Evolutionary conservation across 257 asterid genomes (phyloP), one percentile per base, ranked within the genome.

Genomic region (Solanum chiquidenum): DNA sequence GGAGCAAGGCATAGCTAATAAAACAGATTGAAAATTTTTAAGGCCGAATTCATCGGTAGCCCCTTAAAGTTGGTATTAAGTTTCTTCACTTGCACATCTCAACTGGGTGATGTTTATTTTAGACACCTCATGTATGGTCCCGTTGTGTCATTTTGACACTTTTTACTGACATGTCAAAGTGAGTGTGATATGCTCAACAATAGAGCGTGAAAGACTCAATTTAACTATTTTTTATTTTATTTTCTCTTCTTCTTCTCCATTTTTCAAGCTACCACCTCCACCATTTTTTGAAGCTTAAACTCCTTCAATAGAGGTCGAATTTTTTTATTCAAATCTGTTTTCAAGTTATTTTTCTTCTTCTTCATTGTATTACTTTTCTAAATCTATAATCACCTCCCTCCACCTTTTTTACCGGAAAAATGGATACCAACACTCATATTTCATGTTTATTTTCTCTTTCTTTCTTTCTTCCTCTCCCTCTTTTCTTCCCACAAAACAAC

Each of bases 21-120:
- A 52, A 13, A 46, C 20, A 5, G 10, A 20, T 58, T 18, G 2
- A 58, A 58, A 58, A 58, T 20, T 58, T 58, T 52, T 16, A 16
- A 16, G 9, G 60, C 3, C 23, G 0, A 52, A 52, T 52, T 0
- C 21, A 52, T 52, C 0, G 0, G 1, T 52, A 9, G 23, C 0
- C 23, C 0, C 3, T 4, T 52, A 5, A 16, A 52, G 3, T 52
- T 52, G 62, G 23, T 16, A 52, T 16, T 52, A 52, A 16, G 0
- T 16, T 52, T 52, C 7, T n/a, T n/a, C n/a, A 52, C 23, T 6
- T 52, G 2, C 9, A 16, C 0, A 5, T 9, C 0, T 52, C 3
- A 52, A 52, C 1, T 52, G 23, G 0, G 23, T 52, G 23, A 52
- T 52, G 62, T 16, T 52, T 9, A 52, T 52, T 52, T 52, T 52